phyloP scores from a whole-genome alignment of 116 monocot genomes.

The Phalaenopsis hybrid region DNA sequence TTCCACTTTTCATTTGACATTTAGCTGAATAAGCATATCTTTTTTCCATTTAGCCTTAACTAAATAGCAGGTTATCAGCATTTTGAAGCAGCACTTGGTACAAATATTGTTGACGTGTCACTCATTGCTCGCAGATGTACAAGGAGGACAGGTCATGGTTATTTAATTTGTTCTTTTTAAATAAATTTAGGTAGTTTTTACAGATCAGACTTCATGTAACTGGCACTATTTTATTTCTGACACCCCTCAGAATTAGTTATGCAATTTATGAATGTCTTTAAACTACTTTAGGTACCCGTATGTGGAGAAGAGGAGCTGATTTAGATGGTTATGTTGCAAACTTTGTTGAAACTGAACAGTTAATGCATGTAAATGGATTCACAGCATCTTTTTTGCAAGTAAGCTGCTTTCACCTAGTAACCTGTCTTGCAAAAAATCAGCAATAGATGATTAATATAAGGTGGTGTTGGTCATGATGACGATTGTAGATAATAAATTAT shows the following conservation, averaged over 20 bases:
- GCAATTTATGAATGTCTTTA: slow-evolving; percentile 6
- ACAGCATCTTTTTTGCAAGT: slow-evolving; percentile 94
- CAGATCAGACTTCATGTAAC: background rate
- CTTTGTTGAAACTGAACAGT: slow-evolving; percentile 97
- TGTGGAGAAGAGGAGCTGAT: slow-evolving; percentile 99
- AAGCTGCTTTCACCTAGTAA: slow-evolving; percentile 9
- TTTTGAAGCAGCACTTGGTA: slow-evolving; percentile 66
- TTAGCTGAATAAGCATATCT: background rate
- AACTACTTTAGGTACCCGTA: slow-evolving; percentile 80
- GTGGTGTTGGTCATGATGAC: background rate
- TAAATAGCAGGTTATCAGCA: slow-evolving; percentile 65
- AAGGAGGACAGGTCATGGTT: slow-evolving; percentile 71
- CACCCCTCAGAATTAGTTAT: background rate
- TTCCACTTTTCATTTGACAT: background rate
- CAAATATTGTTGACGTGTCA: slow-evolving; percentile 57
- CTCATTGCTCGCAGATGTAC: slow-evolving; percentile 97
- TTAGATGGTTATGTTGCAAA: too few species aligned
- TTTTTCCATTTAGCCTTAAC: slow-evolving; percentile 45
- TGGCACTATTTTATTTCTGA: background rate
- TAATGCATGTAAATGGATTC: slow-evolving; percentile 67
- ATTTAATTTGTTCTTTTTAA: background rate
- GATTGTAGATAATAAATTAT: background rate
- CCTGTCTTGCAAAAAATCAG: background rate
- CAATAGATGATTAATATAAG: background rate
- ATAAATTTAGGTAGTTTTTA: background rate